A percentile compares a stretch with the other conserved stretches of the same genome.
Conservation (phyloP, 2,329 filamentous ascomycete species). For the Cryphonectria carpinicola region DNA sequence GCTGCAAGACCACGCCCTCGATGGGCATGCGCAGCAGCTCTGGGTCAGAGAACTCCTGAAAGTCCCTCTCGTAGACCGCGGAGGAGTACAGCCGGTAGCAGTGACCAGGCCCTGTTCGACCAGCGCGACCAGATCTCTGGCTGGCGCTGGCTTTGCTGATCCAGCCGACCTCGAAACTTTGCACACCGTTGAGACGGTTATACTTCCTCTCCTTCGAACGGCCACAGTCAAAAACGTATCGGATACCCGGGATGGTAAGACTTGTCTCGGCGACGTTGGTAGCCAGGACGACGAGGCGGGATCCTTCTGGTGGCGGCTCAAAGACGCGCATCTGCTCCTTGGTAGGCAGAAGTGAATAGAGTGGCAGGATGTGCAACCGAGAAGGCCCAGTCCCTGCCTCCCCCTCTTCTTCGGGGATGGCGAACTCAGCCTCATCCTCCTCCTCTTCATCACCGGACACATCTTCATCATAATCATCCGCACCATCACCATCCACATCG, state of each 20-base stretch:
- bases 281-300: conserved; percentile 83
- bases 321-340: conserved; percentile 92
- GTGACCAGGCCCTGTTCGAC: conserved; percentile 92
- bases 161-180: conserved; percentile 94
- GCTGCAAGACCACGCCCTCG: conserved; percentile 87
- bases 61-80: conserved; percentile 89
- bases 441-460: conserved; percentile 64
- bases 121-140: conserved; percentile 90
- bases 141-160: conserved; percentile 96
- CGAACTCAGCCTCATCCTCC: conserved; percentile 67
- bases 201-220: conserved; percentile 91
- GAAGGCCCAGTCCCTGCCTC: conserved; percentile 62
- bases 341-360: conserved; percentile 91
- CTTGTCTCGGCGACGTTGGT: conserved; percentile 98
- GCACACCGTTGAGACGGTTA: conserved; percentile 84
- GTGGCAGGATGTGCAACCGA: conserved; percentile 85
- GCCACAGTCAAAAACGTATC: conserved; percentile 95
- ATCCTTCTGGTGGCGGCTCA: conserved; percentile 78
- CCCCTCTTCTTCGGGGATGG: conserved; percentile 69
- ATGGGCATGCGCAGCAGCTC: conserved; percentile 91
- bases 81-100: conserved; percentile 95
- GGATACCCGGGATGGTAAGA: conserved; percentile 92
- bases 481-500: conserved; percentile 60
- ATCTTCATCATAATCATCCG: conserved; percentile 64
- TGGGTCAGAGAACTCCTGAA: conserved; percentile 81